Percentiles rank a stretch among this genome's conserved stretches.
Evolutionary conservation across 1,284 basidiomycete species (phyloP).

Genomic region (Ganoderma multipileum): DNA sequence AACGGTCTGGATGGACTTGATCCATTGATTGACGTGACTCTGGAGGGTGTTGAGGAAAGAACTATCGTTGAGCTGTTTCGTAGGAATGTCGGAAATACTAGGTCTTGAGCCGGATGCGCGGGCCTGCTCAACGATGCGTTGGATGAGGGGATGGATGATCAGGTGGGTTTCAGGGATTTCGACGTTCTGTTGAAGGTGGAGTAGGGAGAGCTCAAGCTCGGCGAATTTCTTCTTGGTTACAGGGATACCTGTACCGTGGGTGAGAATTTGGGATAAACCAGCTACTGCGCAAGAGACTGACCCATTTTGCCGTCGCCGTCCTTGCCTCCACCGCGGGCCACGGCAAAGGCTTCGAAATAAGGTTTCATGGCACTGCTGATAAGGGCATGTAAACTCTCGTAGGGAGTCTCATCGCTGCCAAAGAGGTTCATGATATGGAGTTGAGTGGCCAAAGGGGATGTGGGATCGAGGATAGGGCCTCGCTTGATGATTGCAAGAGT

Average conservation of each 20-base stretch:
- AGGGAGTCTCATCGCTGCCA: constrained; percentile 90
- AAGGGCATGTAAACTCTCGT: constrained; percentile 95
- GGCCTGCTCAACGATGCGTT: constrained; percentile 86
- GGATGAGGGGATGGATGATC: constrained; percentile 89
- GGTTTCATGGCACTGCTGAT: constrained; percentile 97
- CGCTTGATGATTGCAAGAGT: constrained; percentile 97
- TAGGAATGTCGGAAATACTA: constrained; percentile 79
- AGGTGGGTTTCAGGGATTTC: constrained; percentile 98
- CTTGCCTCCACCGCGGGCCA: constrained; percentile 74
- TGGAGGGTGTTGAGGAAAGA: constrained; percentile 95
- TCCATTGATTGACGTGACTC: constrained; percentile 96
- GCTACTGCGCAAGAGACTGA: constrained; percentile 40
- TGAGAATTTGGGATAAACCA: constrained; percentile 1
- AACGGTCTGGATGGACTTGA: constrained; percentile 97
- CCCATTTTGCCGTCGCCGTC: constrained; percentile 90
- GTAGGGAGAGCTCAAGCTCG: constrained; percentile 93
- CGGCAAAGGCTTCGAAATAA: constrained; percentile 98
- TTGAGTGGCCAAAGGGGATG: constrained; percentile 82
- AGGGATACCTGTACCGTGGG: constrained; percentile 76
- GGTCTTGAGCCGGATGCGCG: constrained; percentile 65
- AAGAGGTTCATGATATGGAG: constrained; percentile 94
- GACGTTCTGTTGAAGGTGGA: constrained; percentile 98
- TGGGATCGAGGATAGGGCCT: constrained; percentile 81
- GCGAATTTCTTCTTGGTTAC: constrained; percentile 99
- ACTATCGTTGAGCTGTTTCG: constrained; percentile 83